A percentile compares a stretch with the other conserved stretches of the same genome.
These are phyloP conservation scores for Fusarium abutilonis DNA, from an alignment of 2,329 filamentous ascomycete species.

Conservation along the genomic window DNA sequence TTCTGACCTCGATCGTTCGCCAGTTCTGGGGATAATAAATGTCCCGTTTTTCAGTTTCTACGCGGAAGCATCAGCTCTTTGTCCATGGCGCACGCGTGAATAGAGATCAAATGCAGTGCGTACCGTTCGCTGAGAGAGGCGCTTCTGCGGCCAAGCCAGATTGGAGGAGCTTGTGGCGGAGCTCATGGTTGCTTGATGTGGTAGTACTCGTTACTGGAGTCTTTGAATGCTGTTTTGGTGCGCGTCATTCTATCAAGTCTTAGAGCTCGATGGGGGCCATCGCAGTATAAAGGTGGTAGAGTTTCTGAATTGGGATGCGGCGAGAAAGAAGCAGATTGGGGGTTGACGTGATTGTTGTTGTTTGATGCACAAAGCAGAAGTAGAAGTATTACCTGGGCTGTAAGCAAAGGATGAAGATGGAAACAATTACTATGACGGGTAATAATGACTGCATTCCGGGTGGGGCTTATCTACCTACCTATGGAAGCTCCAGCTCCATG, in stretches of 20 bases:
- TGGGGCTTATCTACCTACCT: background rate
- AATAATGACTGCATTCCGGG: background rate
- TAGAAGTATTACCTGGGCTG: background rate
- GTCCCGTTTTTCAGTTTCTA: slow-evolving; percentile 85
- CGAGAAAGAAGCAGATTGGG: background rate
- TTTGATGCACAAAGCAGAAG: slow-evolving; percentile 10
- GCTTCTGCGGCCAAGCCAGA: slow-evolving; percentile 54
- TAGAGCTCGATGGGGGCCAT: slow-evolving; percentile 32
- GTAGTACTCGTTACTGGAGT: slow-evolving; percentile 38
- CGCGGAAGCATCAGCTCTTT: slow-evolving; percentile 23
- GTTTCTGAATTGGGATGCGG: background rate
- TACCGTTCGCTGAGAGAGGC: slow-evolving; percentile 60
- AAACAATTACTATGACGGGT: background rate
- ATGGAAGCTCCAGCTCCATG: too few species aligned
- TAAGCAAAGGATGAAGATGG: background rate
- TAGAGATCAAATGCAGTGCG: slow-evolving; percentile 33
- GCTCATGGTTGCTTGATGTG: slow-evolving; percentile 57
- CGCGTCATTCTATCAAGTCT: slow-evolving; percentile 40
- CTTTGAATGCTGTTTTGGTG: slow-evolving; percentile 21
- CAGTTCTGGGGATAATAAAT: slow-evolving; percentile 86
- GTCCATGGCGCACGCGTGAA: background rate
- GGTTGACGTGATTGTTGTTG: background rate
- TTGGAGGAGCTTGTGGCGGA: slow-evolving; percentile 47
- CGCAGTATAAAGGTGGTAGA: background rate
- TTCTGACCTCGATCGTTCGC: slow-evolving; percentile 81